A percentile compares a stretch with the other conserved stretches of the same genome.
These are phyloP conservation scores for Hura crepitans DNA, from an alignment of 441 rosid genomes.

Conservation along the genomic window DNA sequence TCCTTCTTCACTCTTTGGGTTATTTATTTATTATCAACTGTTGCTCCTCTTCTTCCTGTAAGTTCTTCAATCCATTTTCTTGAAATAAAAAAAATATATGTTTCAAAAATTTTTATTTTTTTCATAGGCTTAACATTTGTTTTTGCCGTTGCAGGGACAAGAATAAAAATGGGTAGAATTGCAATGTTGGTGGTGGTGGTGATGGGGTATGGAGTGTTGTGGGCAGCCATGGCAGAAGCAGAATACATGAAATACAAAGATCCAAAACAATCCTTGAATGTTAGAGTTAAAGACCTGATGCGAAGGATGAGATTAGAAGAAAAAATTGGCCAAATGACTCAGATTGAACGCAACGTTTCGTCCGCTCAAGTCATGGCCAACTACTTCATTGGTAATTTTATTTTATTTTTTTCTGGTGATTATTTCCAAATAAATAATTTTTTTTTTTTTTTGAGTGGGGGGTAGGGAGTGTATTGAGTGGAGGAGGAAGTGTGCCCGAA, in stretches of 20 bases:
- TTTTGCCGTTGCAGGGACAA: background rate
- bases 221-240: slow-evolving; percentile 27
- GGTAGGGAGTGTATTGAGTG: slow-evolving; percentile 60
- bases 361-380: slow-evolving; percentile 54
- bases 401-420: background rate
- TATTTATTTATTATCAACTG: too few species aligned
- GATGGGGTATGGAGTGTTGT: slow-evolving; percentile 32
- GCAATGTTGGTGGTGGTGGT: slow-evolving; percentile 29
- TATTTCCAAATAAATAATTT: background rate
- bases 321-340: slow-evolving; percentile 86
- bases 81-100: too few species aligned
- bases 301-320: slow-evolving; percentile 66
- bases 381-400: slow-evolving; percentile 52
- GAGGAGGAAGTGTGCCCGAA: slow-evolving; percentile 68
- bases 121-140: too few species aligned
- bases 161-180: slow-evolving; percentile 33
- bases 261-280: slow-evolving; percentile 44
- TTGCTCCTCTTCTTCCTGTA: background rate
- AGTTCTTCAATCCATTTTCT: slow-evolving; percentile 8
- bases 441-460: background rate
- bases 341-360: slow-evolving; percentile 61
- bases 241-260: slow-evolving; percentile 58
- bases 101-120: too few species aligned
- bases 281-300: slow-evolving; percentile 53
- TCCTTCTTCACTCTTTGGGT: too few species aligned